Base-by-base conservation (phyloP, 2,329 filamentous ascomycete genomes). In the Leptodontidium sp. region DNA sequence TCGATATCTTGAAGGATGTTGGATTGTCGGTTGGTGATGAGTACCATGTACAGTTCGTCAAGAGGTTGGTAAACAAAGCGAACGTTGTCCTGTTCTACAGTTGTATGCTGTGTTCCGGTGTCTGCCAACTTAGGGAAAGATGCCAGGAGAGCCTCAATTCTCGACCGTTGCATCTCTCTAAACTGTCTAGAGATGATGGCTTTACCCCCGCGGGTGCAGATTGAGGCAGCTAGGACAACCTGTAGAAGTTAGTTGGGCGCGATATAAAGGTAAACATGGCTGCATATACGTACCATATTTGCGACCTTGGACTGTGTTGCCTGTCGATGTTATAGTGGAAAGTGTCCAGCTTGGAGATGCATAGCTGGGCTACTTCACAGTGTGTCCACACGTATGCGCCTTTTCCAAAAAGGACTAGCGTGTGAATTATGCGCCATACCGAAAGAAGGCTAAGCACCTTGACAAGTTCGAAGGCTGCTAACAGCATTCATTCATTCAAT, bases 1-100 rank as follows among this genome's bases (percentile, higher is more conserved):
- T 98, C 96, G 81, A 99, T 99, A 82, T 99, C 96, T 84, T 99
- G 96, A 63, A 99, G 88, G 75, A 99, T 99, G 83, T 99, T 99
- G 81, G 95, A 98, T 85, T 98, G 96, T 77, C 94, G 92, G 86
- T 99, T 99, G 81, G 97, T 99, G 83, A 99, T 98, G 78, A 99
- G 90, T 74, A 99, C 95, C 89, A 99, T 98, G 88, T 99, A 99
- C 73, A 99, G 90, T 85, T 99, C 97, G 83, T 99, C 97, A 73
- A 99, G 88, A 70, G 96, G 97, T 81, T 99, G 96, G 86, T 99
- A 99, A 68, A 99, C 96, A 80, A 98, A 99, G 84, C 96, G 95
- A 78, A 99, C 96, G 84, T 97, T 98, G 85, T 99, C 97, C 83
- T 98, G 94, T 83, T 99, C 96, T 77, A 98, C 94, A 6, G 93